Conservation (phyloP, 2,329 filamentous ascomycete genomes). For the Piedraia hortae region DNA sequence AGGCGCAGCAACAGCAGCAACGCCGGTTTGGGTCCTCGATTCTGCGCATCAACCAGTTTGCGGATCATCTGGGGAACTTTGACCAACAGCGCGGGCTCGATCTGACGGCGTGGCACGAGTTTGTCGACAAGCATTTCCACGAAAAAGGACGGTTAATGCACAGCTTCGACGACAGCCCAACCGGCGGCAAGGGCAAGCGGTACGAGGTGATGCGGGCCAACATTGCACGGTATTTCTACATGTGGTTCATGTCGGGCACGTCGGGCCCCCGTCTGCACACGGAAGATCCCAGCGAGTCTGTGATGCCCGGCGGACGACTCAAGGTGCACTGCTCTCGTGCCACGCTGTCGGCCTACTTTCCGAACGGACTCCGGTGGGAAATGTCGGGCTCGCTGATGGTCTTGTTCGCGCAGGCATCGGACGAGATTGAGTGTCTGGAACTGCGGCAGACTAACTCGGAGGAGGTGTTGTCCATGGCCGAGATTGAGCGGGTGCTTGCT, state of each 20-base stretch:
- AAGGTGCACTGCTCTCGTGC: slow-evolving; percentile 51
- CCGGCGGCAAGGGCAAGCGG: slow-evolving; percentile 30
- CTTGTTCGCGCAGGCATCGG: slow-evolving; percentile 42
- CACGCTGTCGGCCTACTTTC: slow-evolving; percentile 72
- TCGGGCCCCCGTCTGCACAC: slow-evolving; percentile 64
- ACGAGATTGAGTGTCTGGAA: slow-evolving; percentile 64
- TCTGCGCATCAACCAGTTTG: slow-evolving; percentile 26
- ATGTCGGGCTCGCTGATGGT: slow-evolving; percentile 42
- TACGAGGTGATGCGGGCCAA: slow-evolving; percentile 67
- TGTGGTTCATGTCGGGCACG: slow-evolving; percentile 67
- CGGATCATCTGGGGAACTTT: slow-evolving; percentile 27
- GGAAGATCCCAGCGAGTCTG: slow-evolving; percentile 34
- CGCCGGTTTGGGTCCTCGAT: slow-evolving; percentile 16
- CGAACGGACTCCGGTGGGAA: slow-evolving; percentile 35
- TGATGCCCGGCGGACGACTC: slow-evolving; percentile 33
- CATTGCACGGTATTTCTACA: slow-evolving; percentile 68
- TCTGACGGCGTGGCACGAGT: slow-evolving; percentile 48
- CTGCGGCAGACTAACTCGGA: slow-evolving; percentile 51
- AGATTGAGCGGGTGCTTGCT: slow-evolving; percentile 20
- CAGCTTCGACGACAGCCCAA: slow-evolving; percentile 5
- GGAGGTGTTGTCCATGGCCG: slow-evolving; percentile 52
- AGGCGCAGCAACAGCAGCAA: slow-evolving; percentile 6
- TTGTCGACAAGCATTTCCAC: slow-evolving; percentile 63
- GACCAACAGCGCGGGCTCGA: slow-evolving; percentile 33
- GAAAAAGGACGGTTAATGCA: slow-evolving; percentile 42